These are phyloP conservation scores for Coniferiporia sulphurascens DNA, from an alignment of 1,284 basidiomycete genomes.

Conservation along the genomic window DNA sequence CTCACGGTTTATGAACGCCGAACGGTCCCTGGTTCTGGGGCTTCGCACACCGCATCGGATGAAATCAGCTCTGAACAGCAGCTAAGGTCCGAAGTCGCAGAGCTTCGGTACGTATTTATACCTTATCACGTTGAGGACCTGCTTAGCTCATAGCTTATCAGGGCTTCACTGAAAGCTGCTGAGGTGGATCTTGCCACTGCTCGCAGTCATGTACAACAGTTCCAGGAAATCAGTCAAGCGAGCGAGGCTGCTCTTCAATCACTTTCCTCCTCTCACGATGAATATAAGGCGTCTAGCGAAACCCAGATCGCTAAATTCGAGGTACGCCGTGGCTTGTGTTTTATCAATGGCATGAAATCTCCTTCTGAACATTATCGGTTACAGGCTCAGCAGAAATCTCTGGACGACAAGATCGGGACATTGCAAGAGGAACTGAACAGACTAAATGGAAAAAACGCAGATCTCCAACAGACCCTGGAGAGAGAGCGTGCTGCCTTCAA, in stretches of 20 bases:
- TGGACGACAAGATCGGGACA: conserved; percentile 58
- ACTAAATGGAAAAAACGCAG: conserved; percentile 45
- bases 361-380: conserved; percentile 11
- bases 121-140: neutral
- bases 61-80: conserved; percentile 67
- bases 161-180: conserved; percentile 67
- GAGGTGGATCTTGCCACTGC: conserved; percentile 72
- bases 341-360: neutral
- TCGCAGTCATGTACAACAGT: conserved; percentile 72
- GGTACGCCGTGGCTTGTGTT: conserved; percentile 36
- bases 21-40: conserved; percentile 32
- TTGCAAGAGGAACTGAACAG: conserved; percentile 55
- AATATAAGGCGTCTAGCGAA: conserved; percentile 70
- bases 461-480: conserved; percentile 62
- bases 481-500: conserved; percentile 63
- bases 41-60: conserved; percentile 31
- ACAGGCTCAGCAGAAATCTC: conserved; percentile 62
- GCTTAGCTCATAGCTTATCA: conserved; percentile 27
- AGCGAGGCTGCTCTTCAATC: conserved; percentile 73
- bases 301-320: conserved; percentile 59
- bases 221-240: conserved; percentile 78
- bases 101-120: conserved; percentile 56
- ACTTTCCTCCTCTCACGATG: conserved; percentile 70
- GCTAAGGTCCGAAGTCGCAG: conserved; percentile 80
- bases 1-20: conserved; percentile 83